Base-by-base conservation (phyloP, 495 filamentous ascomycete species). In the Neurospora sp. region DNA sequence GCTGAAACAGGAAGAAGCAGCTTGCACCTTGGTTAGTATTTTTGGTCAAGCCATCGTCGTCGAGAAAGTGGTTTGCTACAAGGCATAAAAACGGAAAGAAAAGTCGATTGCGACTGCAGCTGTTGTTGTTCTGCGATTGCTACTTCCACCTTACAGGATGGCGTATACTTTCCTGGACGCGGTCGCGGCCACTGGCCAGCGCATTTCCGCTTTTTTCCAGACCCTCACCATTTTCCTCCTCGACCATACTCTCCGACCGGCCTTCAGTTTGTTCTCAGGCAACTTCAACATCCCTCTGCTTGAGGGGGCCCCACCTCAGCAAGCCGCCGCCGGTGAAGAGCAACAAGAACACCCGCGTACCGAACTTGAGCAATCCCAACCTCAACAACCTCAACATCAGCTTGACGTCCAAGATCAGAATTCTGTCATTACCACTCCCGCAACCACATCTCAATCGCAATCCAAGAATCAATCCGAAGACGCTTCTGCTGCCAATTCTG, bases 181-280 rank as follows among this genome's bases (percentile, higher is more conserved):
- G 61, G 53, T 76, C 39, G 53, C 73, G 73, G 77, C 75, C 72
- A 68, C 73, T 38, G 75, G 78, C 70, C 79, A 75, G 66, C 75
- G 75, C 44, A 71, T 77, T 68, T 44, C 71, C 46, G 74, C 72
- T 38, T 76, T 77, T 69, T 66, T 81, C 69, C 78, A 75, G 72
- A 76, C 76, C 40, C 68, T 79, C 69, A 72, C 79, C 41, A 61
- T 75, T 44, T 73, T 79, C 20, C 53, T 79, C 53, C 69, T 75
- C 53, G 73, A 61, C 27, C 53, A 73, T 68, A 59, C 70, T 35
- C 41, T 80, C 31, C 76, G 75, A 12, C 75, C 69, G 44, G 70
- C 42, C n/a, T 37, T 79, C 41, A 71, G 48, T 4, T 38, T 71
- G 37, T 73, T 81, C 40, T 66, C 72, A 35, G 27, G 53, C 53